Evolutionary conservation across 179 eudicot genomes (phyloP), one percentile per base, ranked within the genome.

Genomic region (Gypsophila paniculata): DNA sequence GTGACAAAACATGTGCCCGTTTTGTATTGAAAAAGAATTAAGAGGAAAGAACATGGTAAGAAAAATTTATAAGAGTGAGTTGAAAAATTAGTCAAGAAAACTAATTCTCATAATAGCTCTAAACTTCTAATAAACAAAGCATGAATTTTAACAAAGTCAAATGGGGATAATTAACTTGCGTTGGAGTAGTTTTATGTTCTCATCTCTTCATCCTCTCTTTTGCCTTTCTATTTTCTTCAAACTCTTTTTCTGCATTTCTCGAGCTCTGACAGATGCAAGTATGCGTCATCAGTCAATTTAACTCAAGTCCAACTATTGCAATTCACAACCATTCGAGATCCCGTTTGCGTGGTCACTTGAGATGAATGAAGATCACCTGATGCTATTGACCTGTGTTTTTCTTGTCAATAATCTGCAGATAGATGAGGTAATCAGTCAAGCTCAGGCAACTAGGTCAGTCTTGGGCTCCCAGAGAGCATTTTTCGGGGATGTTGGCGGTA

Each of bases 391-490:
- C n/a, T 70, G 48, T 55, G 23, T 15, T 57, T 51, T 77, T 13
- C 17, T 61, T 57, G 23, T 44, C 49, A 57, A 26, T 63, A 57
- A 26, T 63, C 36, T 81, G 74, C 85, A 93, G 98, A 91, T 93
- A 75, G 98, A 91, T 73, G 94, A 93, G 65, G 96, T 91, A 48
- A 93, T 93, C 72, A 87, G 78, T 79, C 98, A 93, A 81, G 98
- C 97, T 75, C 97, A 89, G 75, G 81, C 97, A 60, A 89, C 98
- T 46, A 86, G 93, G 74, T 81, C 88, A 4, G 96, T 85, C 19
- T 76, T 93, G 78, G 96, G 96, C 17, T 91, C 98, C 53, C 98
- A 93, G 68, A 81, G 94, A 76, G 83, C 90, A 64, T 68, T 91
- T 81, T 91, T 93, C 77, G 90, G 93, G 22, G 97, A 89, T 70